Base-by-base conservation (phyloP, 495 filamentous ascomycete species). In the Astrothelium macrocarpum region DNA sequence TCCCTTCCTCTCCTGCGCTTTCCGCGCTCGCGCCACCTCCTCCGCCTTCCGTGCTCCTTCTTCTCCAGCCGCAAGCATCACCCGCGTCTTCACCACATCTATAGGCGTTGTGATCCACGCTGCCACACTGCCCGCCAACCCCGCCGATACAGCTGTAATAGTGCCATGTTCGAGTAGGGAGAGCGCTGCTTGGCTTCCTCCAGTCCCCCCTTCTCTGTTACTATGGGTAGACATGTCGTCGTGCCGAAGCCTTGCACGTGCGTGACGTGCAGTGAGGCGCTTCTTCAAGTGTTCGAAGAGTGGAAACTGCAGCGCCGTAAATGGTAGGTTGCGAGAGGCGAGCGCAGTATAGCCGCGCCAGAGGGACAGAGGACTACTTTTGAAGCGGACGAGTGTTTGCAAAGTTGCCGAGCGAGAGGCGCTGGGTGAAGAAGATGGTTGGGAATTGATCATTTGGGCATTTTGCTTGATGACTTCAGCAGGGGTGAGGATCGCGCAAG, bases 391-490 rank as follows among this genome's bases (percentile, higher is more conserved):
- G 14, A 88, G 68, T 1, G 82, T 82, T 63, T 82, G 80, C 0
- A 84, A 65, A 31, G 84, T 84, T 5, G 79, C 74, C 67, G 75
- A 77, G 3, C 36, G 62, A 32, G 42, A 60, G n/a, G 62, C 62
- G 2, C 36, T 45, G 36, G 34, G 56, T 12, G 39, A 60, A 26
- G 63, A 26, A 34, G 65, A 61, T 9, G 43, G 9, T 3, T 49
- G 42, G 70, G 20, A 36, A 64, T 65, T 32, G 4, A 77, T 69
- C 76, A 95, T 87, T 73, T 97, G 92, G 1, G 91, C 90, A 74
- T 96, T 95, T 67, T 96, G 91, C 76, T 97, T 97, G 42, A 96
- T 79, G 10, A 95, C 90, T 72, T 97, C 91, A 42, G 91, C 88
- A 0, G 92, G 92, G 0, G 91, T 93, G 45, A 96, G 81, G 59